Evolutionary conservation across 2,329 filamentous ascomycete genomes (phyloP), one percentile per base, ranked within the genome.

Genomic region (Podosphaera leucotricha): DNA sequence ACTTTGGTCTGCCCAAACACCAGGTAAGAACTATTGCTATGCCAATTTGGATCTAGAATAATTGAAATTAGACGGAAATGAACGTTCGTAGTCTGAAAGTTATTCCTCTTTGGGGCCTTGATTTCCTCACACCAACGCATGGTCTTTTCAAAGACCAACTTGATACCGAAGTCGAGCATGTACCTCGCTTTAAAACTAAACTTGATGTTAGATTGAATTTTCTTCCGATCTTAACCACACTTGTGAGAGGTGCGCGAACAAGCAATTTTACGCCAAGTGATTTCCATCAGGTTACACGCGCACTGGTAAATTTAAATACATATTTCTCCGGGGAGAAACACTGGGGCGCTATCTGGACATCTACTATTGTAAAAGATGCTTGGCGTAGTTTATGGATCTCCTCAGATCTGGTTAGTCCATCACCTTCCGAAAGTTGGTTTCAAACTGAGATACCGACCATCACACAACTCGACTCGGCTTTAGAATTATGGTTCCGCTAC

Each of bases 191-290:
- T 39, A 35, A 44, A 4, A 47, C 42, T 8, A 46, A 46, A 11
- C 38, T 40, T 56, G 65, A 70, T 45, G 65, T 74, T 49, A 61
- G 66, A 42, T 59, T 57, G 46, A 67, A 64, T n/a, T 72, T 72
- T 52, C 61, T 72, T 37, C 69, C 69, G 1, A 63, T 69, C 11
- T 52, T 72, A 16, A 64, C 61, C 22, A 60, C 62, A 7, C 57
- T 70, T 37, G 66, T 72, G 37, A 64, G 64, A 50, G 64, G 66
- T 16, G 64, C 67, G 5, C 61, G 68, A 33, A 62, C 66, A 6
- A 58, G 62, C 16, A 54, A 61, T 18, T 62, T 68, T 28, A 63
- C 37, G 61, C 62, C 33, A 65, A 62, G 43, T 62, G 46, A 67
- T 44, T 64, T 66, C 8, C 56, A 68, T 43, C 61, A 56, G 44